These are phyloP conservation scores for Phialemonium atrogriseum DNA, from an alignment of 2,329 filamentous ascomycete genomes.

Conservation along the genomic window DNA sequence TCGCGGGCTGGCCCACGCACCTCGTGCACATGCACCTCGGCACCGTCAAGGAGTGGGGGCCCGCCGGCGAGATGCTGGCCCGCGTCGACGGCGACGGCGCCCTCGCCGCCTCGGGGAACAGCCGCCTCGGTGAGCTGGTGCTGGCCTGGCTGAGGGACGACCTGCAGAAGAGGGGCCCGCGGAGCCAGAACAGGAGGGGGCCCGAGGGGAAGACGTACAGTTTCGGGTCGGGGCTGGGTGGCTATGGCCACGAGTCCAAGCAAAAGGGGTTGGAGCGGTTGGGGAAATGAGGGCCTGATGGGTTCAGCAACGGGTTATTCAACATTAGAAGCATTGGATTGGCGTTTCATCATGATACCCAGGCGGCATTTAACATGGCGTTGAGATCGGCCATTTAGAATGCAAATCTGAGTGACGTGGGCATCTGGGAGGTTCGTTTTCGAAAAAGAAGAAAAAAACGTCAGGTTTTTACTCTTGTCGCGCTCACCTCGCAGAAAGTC, in stretches of 20 bases:
- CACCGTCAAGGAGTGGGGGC: constrained; percentile 77
- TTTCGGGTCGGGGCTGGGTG: constrained; percentile 41
- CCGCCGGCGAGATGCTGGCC: constrained; percentile 60
- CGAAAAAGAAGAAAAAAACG: too few species aligned
- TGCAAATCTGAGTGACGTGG: too few species aligned
- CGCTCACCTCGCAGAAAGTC: too few species aligned
- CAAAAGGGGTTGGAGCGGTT: constrained; percentile 4
- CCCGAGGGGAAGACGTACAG: constrained; percentile 59
- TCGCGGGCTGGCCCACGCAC: constrained; percentile 91
- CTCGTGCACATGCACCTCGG: constrained; percentile 93
- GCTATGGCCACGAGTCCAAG: constrained; percentile 48
- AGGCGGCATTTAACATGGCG: constrained; percentile 20
- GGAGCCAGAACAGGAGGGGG: constrained; percentile 47
- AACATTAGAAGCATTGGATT: neutral
- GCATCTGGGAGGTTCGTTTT: too few species aligned
- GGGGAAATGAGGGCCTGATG: neutral
- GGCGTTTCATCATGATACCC: constrained; percentile 18
- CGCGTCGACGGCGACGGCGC: constrained; percentile 31
- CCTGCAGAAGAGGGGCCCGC: constrained; percentile 67
- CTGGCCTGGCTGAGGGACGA: constrained; percentile 81
- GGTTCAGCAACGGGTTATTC: neutral
- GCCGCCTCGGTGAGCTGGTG: constrained; percentile 77
- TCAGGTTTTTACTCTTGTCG: too few species aligned
- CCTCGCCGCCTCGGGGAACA: constrained; percentile 55
- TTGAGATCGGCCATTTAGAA: constrained; percentile 4